Base-by-base conservation (phyloP, 225 moss, liverwort and hornwort species). In the Antitrichia curtipendula region DNA sequence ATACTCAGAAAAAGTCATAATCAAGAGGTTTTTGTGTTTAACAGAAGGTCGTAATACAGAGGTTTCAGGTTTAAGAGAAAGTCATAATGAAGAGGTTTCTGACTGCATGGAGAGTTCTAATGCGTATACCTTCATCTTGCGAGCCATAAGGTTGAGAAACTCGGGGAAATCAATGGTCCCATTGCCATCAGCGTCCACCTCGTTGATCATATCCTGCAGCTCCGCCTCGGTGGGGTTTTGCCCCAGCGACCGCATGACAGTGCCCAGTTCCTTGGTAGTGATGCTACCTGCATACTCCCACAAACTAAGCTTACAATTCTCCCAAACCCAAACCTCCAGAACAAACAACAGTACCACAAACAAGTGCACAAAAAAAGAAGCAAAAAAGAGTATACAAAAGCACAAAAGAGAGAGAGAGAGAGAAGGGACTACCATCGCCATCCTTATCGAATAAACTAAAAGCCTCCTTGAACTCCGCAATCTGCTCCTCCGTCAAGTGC, bases 161-260 rank as follows among this genome's bases (percentile, higher is more conserved):
- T 97, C 96, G 4, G 96, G 92, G 64, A 97, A 97, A 86, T 97
- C 96, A 74, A 97, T 97, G 10, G 96, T 97, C 45, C 97, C 97
- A 68, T 97, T 96, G 54, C 96, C 97, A 69, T 97, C 96, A 3
- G 94, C 96, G 63, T 97, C 97, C 12, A 97, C 97, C 69, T 97
- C 97, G 80, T 96, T 96, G 66, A 97, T 97, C 97, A 97, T 97
- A 78, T 97, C 97, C 92, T 97, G 97, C 40, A 97, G 88, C 91
- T 97, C 97, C 17, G 96, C 97, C 88, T 97, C 96, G 38, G 97
- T 97, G 23, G 97, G 96, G 84, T 96, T 97, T 81, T 97, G 97
- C 8, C 97, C 97, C 82, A 97, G 88, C 60, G 96, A 96, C 78
- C 97, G 93, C 97, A 97, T 97, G 13, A 97, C 95, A 25, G 96